Conservation (phyloP, 129 eudicot species). For the Saposhnikovia divaricata region DNA sequence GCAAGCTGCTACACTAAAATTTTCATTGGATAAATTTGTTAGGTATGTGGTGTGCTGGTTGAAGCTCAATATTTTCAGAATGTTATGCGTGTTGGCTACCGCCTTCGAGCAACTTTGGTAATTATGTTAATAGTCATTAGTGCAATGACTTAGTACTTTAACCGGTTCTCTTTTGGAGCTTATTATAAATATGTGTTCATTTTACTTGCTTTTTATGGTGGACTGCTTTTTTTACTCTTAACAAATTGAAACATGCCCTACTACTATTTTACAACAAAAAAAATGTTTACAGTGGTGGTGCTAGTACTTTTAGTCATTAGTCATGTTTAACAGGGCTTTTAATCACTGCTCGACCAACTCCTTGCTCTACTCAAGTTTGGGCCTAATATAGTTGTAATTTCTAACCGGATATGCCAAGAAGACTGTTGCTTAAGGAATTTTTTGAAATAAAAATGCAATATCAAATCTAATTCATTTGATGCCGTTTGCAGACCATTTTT, state of each 20-base stretch:
- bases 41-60: conserved; percentile 78
- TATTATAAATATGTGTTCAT: not conserved
- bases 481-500: not conserved
- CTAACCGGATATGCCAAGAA: not conserved
- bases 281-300: not conserved
- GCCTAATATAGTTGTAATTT: not conserved
- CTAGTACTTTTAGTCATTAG: not conserved
- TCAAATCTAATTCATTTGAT: not conserved
- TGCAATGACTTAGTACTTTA: not conserved
- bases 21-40: conserved; percentile 21
- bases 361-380: not conserved
- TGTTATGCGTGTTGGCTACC: conserved; percentile 97
- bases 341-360: not conserved
- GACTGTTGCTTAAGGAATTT: not conserved
- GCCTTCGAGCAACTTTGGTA: conserved; percentile 94
- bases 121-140: conserved; percentile 12
- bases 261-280: not conserved
- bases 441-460: not conserved
- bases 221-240: not conserved
- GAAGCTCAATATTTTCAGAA: conserved; percentile 97
- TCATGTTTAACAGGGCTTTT: not conserved
- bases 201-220: not conserved
- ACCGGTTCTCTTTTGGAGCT: not conserved
- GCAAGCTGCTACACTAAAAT: not conserved
- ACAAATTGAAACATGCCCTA: not conserved